A percentile compares a stretch with the other conserved stretches of the same genome.
Conservation (phyloP, 805 yeast genomes). For the Candida taoyuanica region DNA sequence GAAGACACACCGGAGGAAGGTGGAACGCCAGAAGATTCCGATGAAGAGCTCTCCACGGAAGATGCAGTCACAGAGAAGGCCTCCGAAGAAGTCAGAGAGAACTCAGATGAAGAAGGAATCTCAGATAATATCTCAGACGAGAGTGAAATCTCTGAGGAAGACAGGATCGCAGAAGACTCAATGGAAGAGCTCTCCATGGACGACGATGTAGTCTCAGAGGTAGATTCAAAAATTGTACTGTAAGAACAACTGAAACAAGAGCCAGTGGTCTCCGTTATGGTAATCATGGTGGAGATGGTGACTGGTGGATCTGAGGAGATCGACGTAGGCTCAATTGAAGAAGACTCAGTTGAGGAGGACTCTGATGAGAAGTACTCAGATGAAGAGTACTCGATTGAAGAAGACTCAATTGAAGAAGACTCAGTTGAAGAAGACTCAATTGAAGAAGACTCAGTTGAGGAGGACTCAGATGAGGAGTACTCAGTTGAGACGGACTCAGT, state of each 20-base stretch:
- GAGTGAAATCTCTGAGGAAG: not conserved
- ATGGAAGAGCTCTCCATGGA: not conserved
- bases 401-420: not conserved
- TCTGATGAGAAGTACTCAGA: not conserved
- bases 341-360: not conserved
- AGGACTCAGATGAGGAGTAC: not conserved
- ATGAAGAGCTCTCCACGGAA: no score
- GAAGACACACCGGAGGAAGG: not conserved
- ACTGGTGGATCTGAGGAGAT: no score
- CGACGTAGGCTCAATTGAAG: not conserved
- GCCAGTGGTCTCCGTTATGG: no score
- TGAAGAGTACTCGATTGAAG: not conserved
- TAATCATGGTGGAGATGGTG: no score
- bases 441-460: not conserved
- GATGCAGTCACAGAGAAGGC: no score
- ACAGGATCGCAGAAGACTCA: no score
- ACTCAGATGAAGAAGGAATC: not conserved
- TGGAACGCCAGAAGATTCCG: no score
- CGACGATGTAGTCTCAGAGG: not conserved
- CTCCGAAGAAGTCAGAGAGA: no score
- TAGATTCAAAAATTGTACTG: no score
- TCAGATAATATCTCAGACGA: not conserved
- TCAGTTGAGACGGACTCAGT: not conserved
- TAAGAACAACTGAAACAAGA: no score
- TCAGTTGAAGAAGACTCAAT: not conserved